Percentiles rank a stretch among this genome's conserved stretches.
phyloP scores from a whole-genome alignment of 2,329 filamentous ascomycete genomes.

The Xylariaceae sp. region DNA sequence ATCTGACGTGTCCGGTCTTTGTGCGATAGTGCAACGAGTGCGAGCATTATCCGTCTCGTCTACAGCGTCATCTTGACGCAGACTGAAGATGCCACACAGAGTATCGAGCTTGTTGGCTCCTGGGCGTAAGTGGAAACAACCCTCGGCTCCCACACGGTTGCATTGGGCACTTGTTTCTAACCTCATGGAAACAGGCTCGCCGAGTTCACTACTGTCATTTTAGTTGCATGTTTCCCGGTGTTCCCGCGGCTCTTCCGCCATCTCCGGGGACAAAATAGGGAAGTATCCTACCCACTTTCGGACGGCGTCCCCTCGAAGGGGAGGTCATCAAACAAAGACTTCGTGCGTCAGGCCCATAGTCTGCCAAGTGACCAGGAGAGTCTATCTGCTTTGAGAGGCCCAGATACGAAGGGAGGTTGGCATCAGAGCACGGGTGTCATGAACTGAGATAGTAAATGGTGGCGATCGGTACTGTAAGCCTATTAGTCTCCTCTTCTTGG shows the following conservation, averaged over 20 bases:
- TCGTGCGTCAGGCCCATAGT: not conserved
- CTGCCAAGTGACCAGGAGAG: not conserved
- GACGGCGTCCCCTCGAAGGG: not conserved
- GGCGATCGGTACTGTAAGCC: no score
- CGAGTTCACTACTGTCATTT: constrained; percentile 6
- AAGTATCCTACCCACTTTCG: not conserved
- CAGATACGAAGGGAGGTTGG: no score
- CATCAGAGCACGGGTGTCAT: not conserved
- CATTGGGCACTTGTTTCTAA: no score
- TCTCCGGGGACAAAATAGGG: not conserved
- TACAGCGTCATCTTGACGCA: constrained; percentile 3
- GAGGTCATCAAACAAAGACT: not conserved
- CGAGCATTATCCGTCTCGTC: constrained; percentile 4
- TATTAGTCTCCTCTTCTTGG: no score
- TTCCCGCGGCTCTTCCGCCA: constrained; percentile 3
- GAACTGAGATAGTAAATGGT: no score
- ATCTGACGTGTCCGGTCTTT: not conserved
- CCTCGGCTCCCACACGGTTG: not conserved
- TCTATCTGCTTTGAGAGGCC: not conserved
- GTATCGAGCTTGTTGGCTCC: constrained; percentile 5
- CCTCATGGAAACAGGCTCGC: constrained; percentile 2
- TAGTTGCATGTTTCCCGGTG: constrained; percentile 7
- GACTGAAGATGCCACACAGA: constrained; percentile 3
- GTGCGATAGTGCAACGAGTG: constrained; percentile 3
- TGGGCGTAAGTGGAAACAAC: constrained; percentile 6